These are phyloP conservation scores for Phytophthora parvispora DNA, from an alignment of 352 stramenopile species.

Conservation along the genomic window DNA sequence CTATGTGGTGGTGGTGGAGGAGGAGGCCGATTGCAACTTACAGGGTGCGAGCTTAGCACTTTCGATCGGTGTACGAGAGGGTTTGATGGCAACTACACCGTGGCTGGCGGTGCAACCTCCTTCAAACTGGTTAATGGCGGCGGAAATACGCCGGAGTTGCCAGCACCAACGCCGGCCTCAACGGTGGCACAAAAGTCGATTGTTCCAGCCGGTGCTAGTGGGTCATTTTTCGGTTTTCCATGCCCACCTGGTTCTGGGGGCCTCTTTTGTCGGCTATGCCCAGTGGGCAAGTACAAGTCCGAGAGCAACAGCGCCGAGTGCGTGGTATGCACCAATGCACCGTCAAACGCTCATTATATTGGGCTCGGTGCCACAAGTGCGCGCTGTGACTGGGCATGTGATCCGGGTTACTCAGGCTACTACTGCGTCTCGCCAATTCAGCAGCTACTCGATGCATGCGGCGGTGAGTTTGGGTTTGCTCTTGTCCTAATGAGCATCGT, in stretches of 20 bases:
- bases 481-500: slow-evolving; percentile 77
- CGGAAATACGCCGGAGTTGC: slow-evolving; percentile 14
- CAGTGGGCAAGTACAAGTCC: slow-evolving; percentile 74
- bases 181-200: slow-evolving; percentile 28
- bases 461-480: slow-evolving; percentile 78
- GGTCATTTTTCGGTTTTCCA: slow-evolving; percentile 85
- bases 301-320: slow-evolving; percentile 87
- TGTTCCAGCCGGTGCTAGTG: slow-evolving; percentile 51
- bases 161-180: slow-evolving; percentile 25
- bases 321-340: slow-evolving; percentile 64
- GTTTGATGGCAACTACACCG: slow-evolving; percentile 86
- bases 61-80: slow-evolving; percentile 72
- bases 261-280: slow-evolving; percentile 75
- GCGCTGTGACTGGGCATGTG: slow-evolving; percentile 76
- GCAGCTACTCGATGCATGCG: slow-evolving; percentile 80
- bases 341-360: slow-evolving; percentile 77
- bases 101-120: slow-evolving; percentile 64
- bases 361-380: slow-evolving; percentile 52
- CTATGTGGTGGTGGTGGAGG: slow-evolving; percentile 80
- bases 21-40: slow-evolving; percentile 77
- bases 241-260: slow-evolving; percentile 79
- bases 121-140: slow-evolving; percentile 28
- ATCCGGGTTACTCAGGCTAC: slow-evolving; percentile 81
- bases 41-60: slow-evolving; percentile 69
- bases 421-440: slow-evolving; percentile 81